Percentiles rank a stretch among this genome's conserved stretches.
Conservation (phyloP, 495 filamentous ascomycete genomes). For the Parathielavia hyrcaniae region DNA sequence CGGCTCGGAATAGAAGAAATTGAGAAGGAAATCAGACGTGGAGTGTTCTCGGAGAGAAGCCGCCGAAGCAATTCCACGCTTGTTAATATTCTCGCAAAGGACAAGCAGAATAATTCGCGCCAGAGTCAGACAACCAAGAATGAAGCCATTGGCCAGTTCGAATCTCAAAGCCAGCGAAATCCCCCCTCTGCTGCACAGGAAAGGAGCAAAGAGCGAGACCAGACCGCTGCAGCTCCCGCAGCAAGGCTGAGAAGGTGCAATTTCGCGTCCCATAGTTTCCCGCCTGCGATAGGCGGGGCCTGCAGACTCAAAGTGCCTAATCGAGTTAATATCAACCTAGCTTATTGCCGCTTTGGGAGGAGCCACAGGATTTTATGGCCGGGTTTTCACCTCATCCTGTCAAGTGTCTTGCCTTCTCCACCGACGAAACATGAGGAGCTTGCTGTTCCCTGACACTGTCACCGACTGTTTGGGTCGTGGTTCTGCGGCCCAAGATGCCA, state of each 20-base stretch:
- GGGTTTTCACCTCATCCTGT: too few relatives aligned
- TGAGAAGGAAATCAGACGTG: constrained; percentile 3
- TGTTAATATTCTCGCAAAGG: constrained; percentile 12
- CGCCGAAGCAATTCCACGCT: constrained; percentile 5
- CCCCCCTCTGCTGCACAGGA: constrained; percentile 19
- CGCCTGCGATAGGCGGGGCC: constrained; percentile 22
- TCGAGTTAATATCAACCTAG: constrained; percentile 16
- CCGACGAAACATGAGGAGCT: neutral
- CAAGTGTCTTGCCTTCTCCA: neutral
- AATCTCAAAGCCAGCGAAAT: neutral
- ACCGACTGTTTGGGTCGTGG: constrained; percentile 8
- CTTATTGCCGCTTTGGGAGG: constrained; percentile 9
- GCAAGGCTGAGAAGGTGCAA: constrained; percentile 25
- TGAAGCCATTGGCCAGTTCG: constrained; percentile 21
- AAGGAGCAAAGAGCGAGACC: neutral
- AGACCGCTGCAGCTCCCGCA: constrained; percentile 19
- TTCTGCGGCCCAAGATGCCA: constrained; percentile 1
- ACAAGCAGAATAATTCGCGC: neutral
- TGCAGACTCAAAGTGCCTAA: neutral
- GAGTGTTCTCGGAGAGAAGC: constrained; percentile 13
- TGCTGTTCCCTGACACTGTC: neutral
- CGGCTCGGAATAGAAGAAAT: constrained; percentile 11
- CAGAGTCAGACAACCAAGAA: neutral
- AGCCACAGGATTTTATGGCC: neutral
- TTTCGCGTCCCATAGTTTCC: constrained; percentile 24